phyloP scores from a whole-genome alignment of 495 filamentous ascomycete genomes.

The Mycothermus thermophilus region DNA sequence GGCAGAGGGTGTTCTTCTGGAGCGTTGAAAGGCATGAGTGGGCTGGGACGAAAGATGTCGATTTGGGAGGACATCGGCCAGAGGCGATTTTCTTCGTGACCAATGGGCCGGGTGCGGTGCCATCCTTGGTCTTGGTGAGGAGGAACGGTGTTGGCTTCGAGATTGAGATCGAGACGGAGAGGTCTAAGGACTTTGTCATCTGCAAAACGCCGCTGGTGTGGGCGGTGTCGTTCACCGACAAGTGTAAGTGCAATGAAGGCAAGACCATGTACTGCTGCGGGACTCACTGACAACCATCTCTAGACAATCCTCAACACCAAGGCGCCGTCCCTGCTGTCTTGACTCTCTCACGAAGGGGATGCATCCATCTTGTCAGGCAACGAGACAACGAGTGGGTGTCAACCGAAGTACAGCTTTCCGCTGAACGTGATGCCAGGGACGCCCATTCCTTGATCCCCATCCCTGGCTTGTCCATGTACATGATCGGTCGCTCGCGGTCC shows the following conservation, averaged over 20 bases:
- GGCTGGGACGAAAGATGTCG: slow-evolving; percentile 30
- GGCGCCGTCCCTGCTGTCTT: slow-evolving; percentile 20
- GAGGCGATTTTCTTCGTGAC: slow-evolving; percentile 44
- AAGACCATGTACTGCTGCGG: neutral
- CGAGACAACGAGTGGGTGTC: slow-evolving; percentile 25
- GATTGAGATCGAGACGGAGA: slow-evolving; percentile 22
- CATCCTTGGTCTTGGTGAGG: slow-evolving; percentile 40
- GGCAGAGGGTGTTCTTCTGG: slow-evolving; percentile 42
- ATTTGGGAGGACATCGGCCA: slow-evolving; percentile 39
- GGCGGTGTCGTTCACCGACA: slow-evolving; percentile 29
- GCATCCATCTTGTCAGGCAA: slow-evolving; percentile 32
- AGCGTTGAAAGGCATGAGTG: slow-evolving; percentile 38
- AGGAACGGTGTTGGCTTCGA: slow-evolving; percentile 45
- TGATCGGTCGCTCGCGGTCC: slow-evolving; percentile 32
- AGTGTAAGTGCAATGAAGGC: slow-evolving; percentile 19
- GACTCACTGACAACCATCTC: neutral
- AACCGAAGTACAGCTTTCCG: slow-evolving; percentile 20
- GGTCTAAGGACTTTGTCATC: slow-evolving; percentile 24
- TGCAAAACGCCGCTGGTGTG: slow-evolving; percentile 32
- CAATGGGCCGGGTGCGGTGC: slow-evolving; percentile 17
- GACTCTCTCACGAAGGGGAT: slow-evolving; percentile 29
- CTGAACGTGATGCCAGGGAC: slow-evolving; percentile 15
- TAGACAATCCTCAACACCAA: slow-evolving; percentile 6
- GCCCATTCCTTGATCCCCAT: slow-evolving; percentile 29
- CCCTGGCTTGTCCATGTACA: slow-evolving; percentile 29